Evolutionary conservation across 345 rosid genomes (phyloP).

Genomic region (Kandelia obovata): DNA sequence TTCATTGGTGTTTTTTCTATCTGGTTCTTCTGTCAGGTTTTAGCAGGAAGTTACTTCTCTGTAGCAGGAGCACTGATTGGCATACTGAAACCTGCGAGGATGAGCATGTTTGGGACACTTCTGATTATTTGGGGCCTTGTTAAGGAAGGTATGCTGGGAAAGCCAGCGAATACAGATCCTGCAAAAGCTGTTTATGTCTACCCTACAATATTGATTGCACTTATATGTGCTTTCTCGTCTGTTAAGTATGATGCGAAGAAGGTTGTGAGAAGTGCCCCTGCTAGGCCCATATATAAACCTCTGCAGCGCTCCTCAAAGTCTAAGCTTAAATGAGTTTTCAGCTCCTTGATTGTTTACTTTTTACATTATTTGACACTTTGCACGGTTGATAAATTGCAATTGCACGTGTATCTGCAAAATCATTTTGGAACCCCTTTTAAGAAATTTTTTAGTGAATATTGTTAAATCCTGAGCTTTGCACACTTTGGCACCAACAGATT

Average conservation of each 20-base stretch:
- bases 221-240: constrained; percentile 76
- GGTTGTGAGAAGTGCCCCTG: constrained; percentile 54
- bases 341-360: constrained; percentile 5
- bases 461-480: no score
- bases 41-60: constrained; percentile 87
- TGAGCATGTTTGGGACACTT: constrained; percentile 92
- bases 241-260: constrained; percentile 81
- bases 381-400: not conserved
- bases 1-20: not conserved
- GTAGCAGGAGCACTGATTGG: constrained; percentile 90
- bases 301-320: constrained; percentile 72
- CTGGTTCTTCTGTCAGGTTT: constrained; percentile 54
- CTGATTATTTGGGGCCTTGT: constrained; percentile 85
- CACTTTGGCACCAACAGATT: no score
- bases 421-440: not conserved
- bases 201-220: constrained; percentile 73
- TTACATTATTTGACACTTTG: not conserved
- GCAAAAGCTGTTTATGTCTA: constrained; percentile 60
- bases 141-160: constrained; percentile 83
- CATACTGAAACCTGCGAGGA: constrained; percentile 78
- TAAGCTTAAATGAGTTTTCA: constrained; percentile 60
- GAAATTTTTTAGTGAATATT: no score
- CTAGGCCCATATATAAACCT: constrained; percentile 68
- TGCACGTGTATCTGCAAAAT: not conserved
- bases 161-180: constrained; percentile 72